Percentiles rank a stretch among this genome's conserved stretches.
Evolutionary conservation across 805 yeast genomes (phyloP).

Genomic region (Metschnikowia lochheadii): DNA sequence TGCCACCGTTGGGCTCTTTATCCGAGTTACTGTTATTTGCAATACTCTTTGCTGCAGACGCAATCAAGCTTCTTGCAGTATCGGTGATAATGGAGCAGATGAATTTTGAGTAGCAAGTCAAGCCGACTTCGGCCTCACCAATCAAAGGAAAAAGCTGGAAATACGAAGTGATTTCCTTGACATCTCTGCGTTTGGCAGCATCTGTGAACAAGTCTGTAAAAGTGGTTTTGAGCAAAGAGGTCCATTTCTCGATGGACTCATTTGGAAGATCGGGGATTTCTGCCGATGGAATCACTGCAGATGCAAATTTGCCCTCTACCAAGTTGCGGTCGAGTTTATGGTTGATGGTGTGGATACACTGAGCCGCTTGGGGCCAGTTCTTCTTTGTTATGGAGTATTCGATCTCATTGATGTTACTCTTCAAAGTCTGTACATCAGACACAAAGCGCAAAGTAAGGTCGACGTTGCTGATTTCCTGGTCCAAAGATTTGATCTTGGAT

Average conservation of each 20-base stretch:
- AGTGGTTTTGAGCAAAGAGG: constrained; percentile 49
- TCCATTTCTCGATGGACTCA: constrained; percentile 54
- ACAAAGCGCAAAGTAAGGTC: constrained; percentile 61
- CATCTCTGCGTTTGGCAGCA: constrained; percentile 66
- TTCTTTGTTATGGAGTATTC: constrained; percentile 61
- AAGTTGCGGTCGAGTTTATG: constrained; percentile 50
- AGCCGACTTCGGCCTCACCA: constrained; percentile 65
- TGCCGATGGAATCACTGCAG: constrained; percentile 77
- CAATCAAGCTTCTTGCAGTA: constrained; percentile 66
- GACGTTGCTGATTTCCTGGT: constrained; percentile 65
- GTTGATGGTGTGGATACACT: constrained; percentile 45
- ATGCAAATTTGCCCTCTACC: constrained; percentile 63
- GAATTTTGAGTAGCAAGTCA: constrained; percentile 78
- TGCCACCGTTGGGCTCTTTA: constrained; percentile 39
- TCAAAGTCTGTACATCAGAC: constrained; percentile 58
- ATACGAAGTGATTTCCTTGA: constrained; percentile 66
- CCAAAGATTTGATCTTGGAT: constrained; percentile 62
- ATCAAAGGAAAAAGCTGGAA: constrained; percentile 87
- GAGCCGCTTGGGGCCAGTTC: constrained; percentile 78
- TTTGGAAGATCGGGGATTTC: constrained; percentile 80
- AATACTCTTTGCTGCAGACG: constrained; percentile 20
- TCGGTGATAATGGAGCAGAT: constrained; percentile 80
- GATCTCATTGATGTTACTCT: constrained; percentile 60
- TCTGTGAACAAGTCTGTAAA: constrained; percentile 62
- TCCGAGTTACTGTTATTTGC: constrained; percentile 8